Conservation (phyloP, 2,329 filamentous ascomycete genomes). For the Phaeomoniella chlamydospora region DNA sequence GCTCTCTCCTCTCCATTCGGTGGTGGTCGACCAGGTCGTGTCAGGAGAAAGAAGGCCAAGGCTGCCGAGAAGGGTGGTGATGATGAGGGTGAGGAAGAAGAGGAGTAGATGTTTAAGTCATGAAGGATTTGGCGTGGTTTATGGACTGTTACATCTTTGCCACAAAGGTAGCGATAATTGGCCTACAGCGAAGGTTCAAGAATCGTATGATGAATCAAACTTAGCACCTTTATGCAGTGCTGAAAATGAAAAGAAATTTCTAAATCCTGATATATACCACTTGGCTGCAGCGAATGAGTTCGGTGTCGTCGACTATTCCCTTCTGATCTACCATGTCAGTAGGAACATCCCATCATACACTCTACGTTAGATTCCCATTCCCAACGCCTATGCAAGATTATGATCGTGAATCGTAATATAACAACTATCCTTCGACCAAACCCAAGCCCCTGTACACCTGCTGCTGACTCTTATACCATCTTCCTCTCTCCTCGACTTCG, state of each 20-base stretch:
- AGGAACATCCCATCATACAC: too few relatives aligned
- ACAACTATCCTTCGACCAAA: conserved; percentile 13
- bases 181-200: background rate
- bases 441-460: conserved; percentile 24
- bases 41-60: conserved; percentile 99
- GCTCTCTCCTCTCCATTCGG: conserved; percentile 93
- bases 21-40: conserved; percentile 91
- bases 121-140: conserved; percentile 1
- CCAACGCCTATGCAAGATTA: too few relatives aligned
- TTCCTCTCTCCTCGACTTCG: conserved; percentile 28
- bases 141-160: background rate
- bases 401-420: too few relatives aligned
- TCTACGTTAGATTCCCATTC: too few relatives aligned
- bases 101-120: conserved; percentile 41
- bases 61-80: conserved; percentile 60
- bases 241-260: background rate
- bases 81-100: conserved; percentile 60
- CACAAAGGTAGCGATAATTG: background rate
- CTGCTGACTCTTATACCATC: conserved; percentile 29
- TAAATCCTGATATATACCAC: too few relatives aligned
- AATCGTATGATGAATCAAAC: background rate
- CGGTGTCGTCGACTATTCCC: too few relatives aligned
- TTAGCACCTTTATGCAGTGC: background rate
- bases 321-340: too few relatives aligned
- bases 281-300: too few relatives aligned